Evolutionary conservation across 495 filamentous ascomycete genomes (phyloP).

Genomic region (Gamarada debralockiae): DNA sequence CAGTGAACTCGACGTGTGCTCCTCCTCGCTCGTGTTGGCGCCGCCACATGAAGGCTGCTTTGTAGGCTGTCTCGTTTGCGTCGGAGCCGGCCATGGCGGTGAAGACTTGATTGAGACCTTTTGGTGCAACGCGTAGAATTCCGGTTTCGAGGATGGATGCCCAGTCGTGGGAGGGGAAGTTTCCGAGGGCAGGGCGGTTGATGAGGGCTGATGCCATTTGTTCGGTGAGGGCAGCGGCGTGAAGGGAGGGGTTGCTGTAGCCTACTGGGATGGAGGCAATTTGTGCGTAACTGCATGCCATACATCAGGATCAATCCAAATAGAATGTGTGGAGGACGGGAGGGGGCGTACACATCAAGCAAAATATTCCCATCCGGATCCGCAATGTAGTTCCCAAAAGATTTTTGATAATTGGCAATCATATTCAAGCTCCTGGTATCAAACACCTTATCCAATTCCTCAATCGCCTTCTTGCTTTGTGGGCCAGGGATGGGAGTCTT

Average conservation of each 20-base stretch:
- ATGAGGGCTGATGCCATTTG: conserved; percentile 83
- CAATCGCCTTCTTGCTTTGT: conserved; percentile 63
- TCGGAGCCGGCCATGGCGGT: conserved; percentile 94
- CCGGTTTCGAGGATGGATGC: conserved; percentile 79
- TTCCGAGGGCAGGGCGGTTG: conserved; percentile 93
- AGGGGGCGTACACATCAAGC: conserved; percentile 65
- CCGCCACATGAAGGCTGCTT: conserved; percentile 98
- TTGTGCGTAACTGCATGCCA: conserved; percentile 79
- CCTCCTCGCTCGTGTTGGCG: conserved; percentile 87
- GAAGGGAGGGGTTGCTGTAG: conserved; percentile 88
- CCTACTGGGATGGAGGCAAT: conserved; percentile 97
- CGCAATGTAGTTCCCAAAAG: conserved; percentile 71
- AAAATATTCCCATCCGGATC: conserved; percentile 85
- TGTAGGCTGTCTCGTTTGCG: conserved; percentile 99
- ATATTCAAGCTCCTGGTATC: conserved; percentile 93
- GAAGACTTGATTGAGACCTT: conserved; percentile 93
- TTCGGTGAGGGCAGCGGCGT: conserved; percentile 62
- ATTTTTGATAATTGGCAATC: conserved; percentile 77
- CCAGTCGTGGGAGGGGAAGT: conserved; percentile 94
- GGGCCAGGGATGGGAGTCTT: conserved; percentile 84
- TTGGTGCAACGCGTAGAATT: conserved; percentile 83
- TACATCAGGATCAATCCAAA: no score
- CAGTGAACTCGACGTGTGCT: conserved; percentile 73
- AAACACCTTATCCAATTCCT: conserved; percentile 78
- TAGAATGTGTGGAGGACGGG: no score